phyloP scores from a whole-genome alignment of 495 filamentous ascomycete genomes.

The Lindgomyces ingoldianus region DNA sequence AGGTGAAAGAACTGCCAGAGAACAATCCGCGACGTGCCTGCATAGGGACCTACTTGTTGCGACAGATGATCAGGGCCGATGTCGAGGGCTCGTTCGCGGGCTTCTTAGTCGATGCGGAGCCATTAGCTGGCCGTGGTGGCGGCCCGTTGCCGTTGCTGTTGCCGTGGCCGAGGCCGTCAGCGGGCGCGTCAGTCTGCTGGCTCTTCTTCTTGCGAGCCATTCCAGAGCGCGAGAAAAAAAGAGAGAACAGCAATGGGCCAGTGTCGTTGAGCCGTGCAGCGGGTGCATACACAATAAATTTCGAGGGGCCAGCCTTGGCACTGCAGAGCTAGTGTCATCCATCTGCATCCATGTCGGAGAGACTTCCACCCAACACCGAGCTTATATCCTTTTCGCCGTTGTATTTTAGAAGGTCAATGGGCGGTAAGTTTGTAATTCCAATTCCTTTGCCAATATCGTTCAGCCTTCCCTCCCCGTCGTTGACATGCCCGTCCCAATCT shows the following conservation, averaged over 20 bases:
- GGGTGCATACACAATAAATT: neutral
- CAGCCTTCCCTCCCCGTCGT: no score
- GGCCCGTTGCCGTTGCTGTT: neutral
- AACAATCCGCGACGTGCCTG: slow-evolving; percentile 30
- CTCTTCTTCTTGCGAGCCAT: slow-evolving; percentile 37
- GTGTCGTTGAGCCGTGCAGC: neutral
- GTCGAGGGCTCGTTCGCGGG: slow-evolving; percentile 47
- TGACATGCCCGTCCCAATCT: no score
- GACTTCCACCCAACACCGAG: no score
- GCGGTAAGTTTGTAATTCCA: no score
- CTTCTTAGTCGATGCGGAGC: slow-evolving; percentile 31
- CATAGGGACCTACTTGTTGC: slow-evolving; percentile 63
- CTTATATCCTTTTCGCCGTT: no score
- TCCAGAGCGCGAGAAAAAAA: neutral
- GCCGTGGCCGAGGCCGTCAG: slow-evolving; percentile 8
- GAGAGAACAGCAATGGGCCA: neutral
- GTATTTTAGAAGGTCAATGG: no score
- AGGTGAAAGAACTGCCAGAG: slow-evolving; percentile 7
- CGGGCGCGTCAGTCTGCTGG: slow-evolving; percentile 11
- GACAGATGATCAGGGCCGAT: slow-evolving; percentile 66
- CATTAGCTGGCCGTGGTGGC: slow-evolving; percentile 2
- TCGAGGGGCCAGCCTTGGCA: neutral
- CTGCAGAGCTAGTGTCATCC: neutral
- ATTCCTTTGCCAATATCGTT: no score
- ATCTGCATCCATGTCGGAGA: no score